These are phyloP conservation scores for Neostapfia colusana DNA, from an alignment of 176 grass and related monocot species.

Conservation along the genomic window DNA sequence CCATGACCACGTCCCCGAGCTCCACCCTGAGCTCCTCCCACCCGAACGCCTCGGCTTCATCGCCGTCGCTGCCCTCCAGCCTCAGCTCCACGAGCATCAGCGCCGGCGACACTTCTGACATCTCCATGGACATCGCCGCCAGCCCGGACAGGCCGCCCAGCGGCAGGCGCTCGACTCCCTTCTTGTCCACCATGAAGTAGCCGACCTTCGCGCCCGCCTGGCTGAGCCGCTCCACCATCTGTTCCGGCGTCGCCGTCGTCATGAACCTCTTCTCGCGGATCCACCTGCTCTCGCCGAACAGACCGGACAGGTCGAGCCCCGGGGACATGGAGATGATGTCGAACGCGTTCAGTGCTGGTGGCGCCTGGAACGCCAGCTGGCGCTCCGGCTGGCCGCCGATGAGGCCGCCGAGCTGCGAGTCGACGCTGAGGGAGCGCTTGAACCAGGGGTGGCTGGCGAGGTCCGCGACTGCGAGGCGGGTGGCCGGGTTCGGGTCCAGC, in stretches of 20 bases:
- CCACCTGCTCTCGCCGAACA: slow-evolving; percentile 53
- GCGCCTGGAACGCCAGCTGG: slow-evolving; percentile 42
- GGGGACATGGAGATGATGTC: slow-evolving; percentile 82
- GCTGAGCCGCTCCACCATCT: slow-evolving; percentile 60
- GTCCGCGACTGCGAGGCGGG: slow-evolving; percentile 58
- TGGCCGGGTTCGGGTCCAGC: slow-evolving; percentile 84
- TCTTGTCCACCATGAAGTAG: slow-evolving; percentile 63
- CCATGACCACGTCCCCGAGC: slow-evolving; percentile 67
- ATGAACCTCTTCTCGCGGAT: slow-evolving; percentile 72
- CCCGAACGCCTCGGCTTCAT: slow-evolving; percentile 43
- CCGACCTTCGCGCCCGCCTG: slow-evolving; percentile 55
- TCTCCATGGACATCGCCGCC: slow-evolving; percentile 62
- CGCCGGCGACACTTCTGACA: slow-evolving; percentile 59
- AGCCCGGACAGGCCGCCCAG: slow-evolving; percentile 49
- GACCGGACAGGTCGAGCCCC: slow-evolving; percentile 68
- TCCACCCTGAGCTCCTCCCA: slow-evolving; percentile 74
- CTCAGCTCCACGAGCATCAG: slow-evolving; percentile 74
- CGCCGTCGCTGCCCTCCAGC: slow-evolving; percentile 46
- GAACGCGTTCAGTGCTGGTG: slow-evolving; percentile 68
- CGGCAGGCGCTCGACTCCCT: slow-evolving; percentile 39
- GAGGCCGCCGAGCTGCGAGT: slow-evolving; percentile 70
- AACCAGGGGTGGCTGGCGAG: slow-evolving; percentile 76
- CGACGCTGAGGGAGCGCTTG: slow-evolving; percentile 81
- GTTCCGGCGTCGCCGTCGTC: slow-evolving; percentile 56
- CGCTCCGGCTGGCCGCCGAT: slow-evolving; percentile 38